Base-by-base conservation (phyloP, 495 filamentous ascomycete species). In the Aspergillus homomorphus region DNA sequence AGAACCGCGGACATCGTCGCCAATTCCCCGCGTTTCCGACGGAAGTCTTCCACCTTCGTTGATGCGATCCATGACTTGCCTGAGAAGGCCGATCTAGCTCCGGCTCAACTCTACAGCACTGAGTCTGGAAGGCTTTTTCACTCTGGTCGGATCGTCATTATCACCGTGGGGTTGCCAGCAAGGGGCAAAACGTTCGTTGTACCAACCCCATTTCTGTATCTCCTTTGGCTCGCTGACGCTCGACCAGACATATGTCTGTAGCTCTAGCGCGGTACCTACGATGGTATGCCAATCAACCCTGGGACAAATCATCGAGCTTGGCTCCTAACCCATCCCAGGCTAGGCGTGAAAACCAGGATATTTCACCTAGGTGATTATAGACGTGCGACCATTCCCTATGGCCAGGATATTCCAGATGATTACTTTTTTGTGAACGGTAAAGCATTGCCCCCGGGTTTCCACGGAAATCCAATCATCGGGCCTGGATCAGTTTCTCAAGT, bases 291-390 rank as follows among this genome's bases (percentile, higher is more conserved):
- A 14, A 42, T 46, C 45, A 15, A 7, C 18, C 30, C 9, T 18
- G 26, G 14, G 4, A 45, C 7, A 16, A 7, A 9, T 26, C 28
- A 24, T 46, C 26, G 4, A 43, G 30, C 8, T 19, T 54, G 48
- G 6, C 14, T 45, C 51, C 67, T 65, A 76, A 66, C 52, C 54
- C 43, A 30, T 58, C 58, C 44, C 67, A 92, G 89, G 94, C 85
- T 98, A 44, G 94, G 94, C 51, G 95, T 99, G 51, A 99, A 99
- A 77, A 98, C 94, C 23, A 87, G 91, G 58, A 91, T 97, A 56
- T 99, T 98, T 71, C 95, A 99, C 69, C 78, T 99, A 16, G 94
- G 95, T 44, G 95, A 99, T 72, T 99, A 99, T 69, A 87, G 95
- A 60, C 86, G 95, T 63, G 91, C 90, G 20, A 93, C 91, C 15